Conservation (phyloP, 768 basidiomycete genomes). For the Tricholoma bakamatsutake region DNA sequence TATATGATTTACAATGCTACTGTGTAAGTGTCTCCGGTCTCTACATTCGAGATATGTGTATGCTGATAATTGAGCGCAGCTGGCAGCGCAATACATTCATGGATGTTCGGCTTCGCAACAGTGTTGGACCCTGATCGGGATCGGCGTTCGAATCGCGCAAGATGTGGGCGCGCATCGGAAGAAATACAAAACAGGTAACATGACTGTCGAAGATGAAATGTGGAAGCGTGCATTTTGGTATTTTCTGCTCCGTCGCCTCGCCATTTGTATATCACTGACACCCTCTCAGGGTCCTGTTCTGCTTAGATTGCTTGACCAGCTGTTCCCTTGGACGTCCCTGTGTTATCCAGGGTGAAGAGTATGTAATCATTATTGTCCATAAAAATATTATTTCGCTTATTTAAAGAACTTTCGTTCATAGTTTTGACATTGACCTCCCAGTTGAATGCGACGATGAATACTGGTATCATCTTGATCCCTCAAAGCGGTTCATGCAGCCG, state of each 20-base stretch:
- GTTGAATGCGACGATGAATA: slow-evolving; percentile 69
- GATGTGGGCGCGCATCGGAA: slow-evolving; percentile 71
- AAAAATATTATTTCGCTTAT: neutral
- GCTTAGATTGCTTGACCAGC: slow-evolving; percentile 46
- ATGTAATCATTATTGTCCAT: slow-evolving; percentile 16
- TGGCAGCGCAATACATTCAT: slow-evolving; percentile 50
- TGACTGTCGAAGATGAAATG: slow-evolving; percentile 58
- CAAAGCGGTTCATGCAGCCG: slow-evolving; percentile 65
- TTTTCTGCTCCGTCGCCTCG: neutral
- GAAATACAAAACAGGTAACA: slow-evolving; percentile 24
- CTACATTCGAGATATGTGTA: slow-evolving; percentile 7
- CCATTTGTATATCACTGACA: neutral
- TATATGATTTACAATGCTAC: slow-evolving; percentile 74
- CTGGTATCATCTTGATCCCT: slow-evolving; percentile 58
- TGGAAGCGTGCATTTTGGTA: slow-evolving; percentile 72
- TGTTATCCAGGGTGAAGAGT: slow-evolving; percentile 80
- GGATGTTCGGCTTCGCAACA: slow-evolving; percentile 56
- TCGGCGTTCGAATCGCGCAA: slow-evolving; percentile 69
- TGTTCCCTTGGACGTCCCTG: slow-evolving; percentile 64
- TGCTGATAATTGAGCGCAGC: slow-evolving; percentile 24
- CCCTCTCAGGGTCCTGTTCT: slow-evolving; percentile 44
- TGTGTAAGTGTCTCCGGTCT: slow-evolving; percentile 28
- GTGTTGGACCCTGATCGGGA: slow-evolving; percentile 64
- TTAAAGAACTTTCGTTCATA: slow-evolving; percentile 35
- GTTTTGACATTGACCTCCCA: slow-evolving; percentile 69